phyloP scores from a whole-genome alignment of 2,329 filamentous ascomycete species.

The Colletotrichum destructivum region DNA sequence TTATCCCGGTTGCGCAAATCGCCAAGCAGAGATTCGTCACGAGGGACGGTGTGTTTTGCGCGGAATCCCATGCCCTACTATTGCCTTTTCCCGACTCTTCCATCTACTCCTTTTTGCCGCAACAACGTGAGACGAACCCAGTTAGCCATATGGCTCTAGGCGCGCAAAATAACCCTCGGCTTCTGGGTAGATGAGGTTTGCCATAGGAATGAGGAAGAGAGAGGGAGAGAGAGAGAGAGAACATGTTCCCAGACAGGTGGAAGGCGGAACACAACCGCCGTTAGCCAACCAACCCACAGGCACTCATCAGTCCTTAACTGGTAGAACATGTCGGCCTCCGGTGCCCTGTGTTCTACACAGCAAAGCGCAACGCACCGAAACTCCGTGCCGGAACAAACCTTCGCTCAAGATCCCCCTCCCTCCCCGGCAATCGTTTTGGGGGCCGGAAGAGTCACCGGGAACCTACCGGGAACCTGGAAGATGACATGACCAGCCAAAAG shows the following conservation, averaged over 20 bases:
- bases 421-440: neutral
- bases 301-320: too few species aligned
- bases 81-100: neutral
- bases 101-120: neutral
- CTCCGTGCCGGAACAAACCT: neutral
- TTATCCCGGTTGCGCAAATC: conserved; percentile 13
- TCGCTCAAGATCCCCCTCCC: neutral
- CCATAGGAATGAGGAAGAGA: too few species aligned
- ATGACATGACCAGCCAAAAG: conserved; percentile 1
- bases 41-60: neutral
- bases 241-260: too few species aligned
- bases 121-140: neutral
- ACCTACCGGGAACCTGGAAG: neutral
- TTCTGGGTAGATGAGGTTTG: too few species aligned
- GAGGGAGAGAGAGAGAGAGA: too few species aligned
- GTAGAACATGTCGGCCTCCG: too few species aligned
- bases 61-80: neutral
- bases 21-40: conserved; percentile 12
- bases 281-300: too few species aligned
- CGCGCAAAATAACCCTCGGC: too few species aligned
- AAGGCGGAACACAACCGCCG: too few species aligned
- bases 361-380: neutral
- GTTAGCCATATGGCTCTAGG: too few species aligned
- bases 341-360: too few species aligned
- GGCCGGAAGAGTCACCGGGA: neutral